Base-by-base conservation (phyloP, 768 basidiomycete genomes). In the Rickenella mellea region DNA sequence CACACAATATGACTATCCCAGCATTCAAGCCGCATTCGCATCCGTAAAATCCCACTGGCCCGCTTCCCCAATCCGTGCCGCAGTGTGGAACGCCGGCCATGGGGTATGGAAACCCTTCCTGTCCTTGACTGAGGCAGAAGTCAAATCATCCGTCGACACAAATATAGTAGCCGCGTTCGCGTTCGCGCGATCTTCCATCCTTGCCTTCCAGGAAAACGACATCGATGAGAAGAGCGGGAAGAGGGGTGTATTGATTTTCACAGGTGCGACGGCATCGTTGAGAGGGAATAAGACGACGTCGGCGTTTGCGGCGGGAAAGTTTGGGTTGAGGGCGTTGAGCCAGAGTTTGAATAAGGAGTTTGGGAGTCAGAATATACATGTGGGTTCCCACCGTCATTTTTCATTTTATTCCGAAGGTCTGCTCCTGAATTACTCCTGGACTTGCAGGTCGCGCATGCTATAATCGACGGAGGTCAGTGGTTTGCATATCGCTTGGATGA, bases 391-490 rank as follows among this genome's bases (percentile, higher is more conserved):
- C 30, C 7, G 3, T 19, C 7, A 3, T 19, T 32, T 7, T 32
- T 19, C 3, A 19, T 32, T 19, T n/a, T 32, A 5, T n/a, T 32
- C 30, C 30, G 30, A 32, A n/a, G 20, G n/a, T 7, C 30, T 32
- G 7, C 7, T 19, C 15, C 33, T 36, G 33, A 36, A 17, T 36
- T 11, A 17, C 33, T 19, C 9, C 14, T 33, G 14, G 5, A 17
- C 24, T 17, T 36, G 33, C 45, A 78, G 76, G 73, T 83, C 38
- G 72, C 81, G 8, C 82, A 85, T 60, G 69, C 70, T 29, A 73
- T 85, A 46, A 81, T 86, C 35, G 84, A 87, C 48, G 84, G 84
- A 52, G 64, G 66, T 72, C 49, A 37, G 64, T 41, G 6, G 9
- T 30, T 12, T 30, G 15, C 9, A 17, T 17, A 2, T n/a, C n/a